A percentile compares a stretch with the other conserved stretches of the same genome.
Evolutionary conservation across 208 protist species (phyloP).

Genomic region (Leishmania major): DNA sequence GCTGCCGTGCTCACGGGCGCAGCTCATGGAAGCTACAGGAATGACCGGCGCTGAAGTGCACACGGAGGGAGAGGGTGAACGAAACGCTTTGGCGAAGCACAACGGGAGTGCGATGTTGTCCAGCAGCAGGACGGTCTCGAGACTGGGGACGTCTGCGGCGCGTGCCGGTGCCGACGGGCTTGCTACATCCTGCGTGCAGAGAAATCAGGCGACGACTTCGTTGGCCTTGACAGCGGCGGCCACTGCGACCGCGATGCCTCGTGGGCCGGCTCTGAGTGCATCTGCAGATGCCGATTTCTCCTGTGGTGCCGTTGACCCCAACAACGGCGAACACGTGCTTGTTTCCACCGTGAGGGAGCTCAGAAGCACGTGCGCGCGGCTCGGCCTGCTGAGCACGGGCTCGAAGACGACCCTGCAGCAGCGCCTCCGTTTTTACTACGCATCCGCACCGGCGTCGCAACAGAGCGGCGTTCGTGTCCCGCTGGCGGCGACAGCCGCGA

Average conservation of each 20-base stretch:
- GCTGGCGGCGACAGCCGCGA: background rate
- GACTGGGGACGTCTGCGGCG: background rate
- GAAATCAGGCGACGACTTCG: background rate
- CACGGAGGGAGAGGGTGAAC: background rate
- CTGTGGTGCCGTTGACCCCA: background rate
- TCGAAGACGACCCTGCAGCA: constrained; percentile 41
- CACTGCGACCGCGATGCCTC: background rate
- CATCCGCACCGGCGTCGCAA: background rate
- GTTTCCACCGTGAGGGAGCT: constrained; percentile 30
- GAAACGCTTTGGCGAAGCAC: background rate
- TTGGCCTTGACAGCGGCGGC: background rate
- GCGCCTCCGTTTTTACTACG: constrained; percentile 32
- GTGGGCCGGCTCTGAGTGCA: background rate
- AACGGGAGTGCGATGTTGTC: background rate
- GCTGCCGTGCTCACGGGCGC: background rate
- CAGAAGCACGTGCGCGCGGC: constrained; percentile 31
- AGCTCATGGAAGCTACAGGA: background rate
- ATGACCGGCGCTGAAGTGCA: background rate
- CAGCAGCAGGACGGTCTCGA: background rate
- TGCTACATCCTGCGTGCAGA: background rate
- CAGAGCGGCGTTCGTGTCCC: background rate
- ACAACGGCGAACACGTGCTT: background rate
- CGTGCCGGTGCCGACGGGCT: background rate
- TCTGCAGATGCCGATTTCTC: background rate
- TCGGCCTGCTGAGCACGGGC: constrained; percentile 46